Base-by-base conservation (phyloP, 2,329 filamentous ascomycete genomes). In the Alternaria dauci region DNA sequence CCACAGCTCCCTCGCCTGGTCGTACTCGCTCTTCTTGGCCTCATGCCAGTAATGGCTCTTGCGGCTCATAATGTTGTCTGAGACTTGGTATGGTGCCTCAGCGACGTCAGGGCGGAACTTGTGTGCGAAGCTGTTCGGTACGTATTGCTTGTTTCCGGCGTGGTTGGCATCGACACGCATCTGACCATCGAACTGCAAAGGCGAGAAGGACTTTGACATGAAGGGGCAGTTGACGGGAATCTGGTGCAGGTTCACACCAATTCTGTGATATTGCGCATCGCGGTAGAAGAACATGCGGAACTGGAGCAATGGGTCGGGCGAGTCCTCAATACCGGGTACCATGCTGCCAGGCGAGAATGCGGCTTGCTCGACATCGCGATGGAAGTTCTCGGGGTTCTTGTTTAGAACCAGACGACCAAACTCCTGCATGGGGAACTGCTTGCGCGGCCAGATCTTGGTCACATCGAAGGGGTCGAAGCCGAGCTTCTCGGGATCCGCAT, bases 11-110 rank as follows among this genome's bases (percentile, higher is more conserved):
- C 76, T 79, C 3, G 83, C 79, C 68, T 87, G 84, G 25, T 81
- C 80, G 68, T 86, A 86, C 50, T 86, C 84, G 62, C 74, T 82
- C 66, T 78, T 77, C 71, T 83, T 83, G 20, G 83, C 84, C 68
- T 86, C 84, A 65, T 86, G 84, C 77, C 80, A 85, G 74, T 82
- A 85, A 67, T 86, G 83, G 63, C 81, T 82, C 76, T 86, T 85
- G 51, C 84, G 80, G 61, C 80, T 81, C 42, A 85, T 78, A 38
- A 85, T 74, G 58, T 81, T 82, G 71, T 86, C 83, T 26, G 77
- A 77, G 12, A 86, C 81, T 26, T 77, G 73, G 67, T 84, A 85
- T 0, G 83, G 82, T 1, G 81, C 79, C 66, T 86, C 84, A 1
- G 83, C 84, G 1, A 76, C 75, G 59, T 86, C 84, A 0, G 82